These are phyloP conservation scores for Talaromyces ruber DNA, from an alignment of 495 filamentous ascomycete species.

Conservation along the genomic window DNA sequence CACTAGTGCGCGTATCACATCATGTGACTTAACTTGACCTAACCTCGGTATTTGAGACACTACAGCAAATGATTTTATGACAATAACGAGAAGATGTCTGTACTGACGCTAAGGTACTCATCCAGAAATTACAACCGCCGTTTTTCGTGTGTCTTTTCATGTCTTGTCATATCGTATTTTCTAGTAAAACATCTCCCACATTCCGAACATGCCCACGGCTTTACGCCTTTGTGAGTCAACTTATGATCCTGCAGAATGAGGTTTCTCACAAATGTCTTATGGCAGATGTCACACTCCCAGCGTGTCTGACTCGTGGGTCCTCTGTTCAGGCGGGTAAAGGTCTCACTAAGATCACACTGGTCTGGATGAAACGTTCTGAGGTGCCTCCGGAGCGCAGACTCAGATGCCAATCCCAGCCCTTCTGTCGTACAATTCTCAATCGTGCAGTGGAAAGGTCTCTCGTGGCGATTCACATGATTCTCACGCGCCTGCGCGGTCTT, in stretches of 20 bases:
- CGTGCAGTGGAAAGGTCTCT: slow-evolving; percentile 27
- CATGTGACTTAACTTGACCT: not conserved
- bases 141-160: slow-evolving; percentile 14
- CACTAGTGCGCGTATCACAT: not conserved
- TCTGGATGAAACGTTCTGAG: slow-evolving; percentile 15
- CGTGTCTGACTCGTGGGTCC: not conserved
- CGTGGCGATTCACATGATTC: slow-evolving; percentile 24
- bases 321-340: slow-evolving; percentile 7
- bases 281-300: slow-evolving; percentile 4
- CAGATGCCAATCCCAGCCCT: slow-evolving; percentile 26
- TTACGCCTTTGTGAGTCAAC: slow-evolving; percentile 18
- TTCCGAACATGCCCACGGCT: slow-evolving; percentile 15
- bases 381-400: slow-evolving; percentile 32
- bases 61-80: no score
- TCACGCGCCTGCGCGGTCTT: slow-evolving; percentile 15
- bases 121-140: not conserved
- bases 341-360: slow-evolving; percentile 8
- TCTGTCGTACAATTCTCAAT: slow-evolving; percentile 16
- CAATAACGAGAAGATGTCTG: no score
- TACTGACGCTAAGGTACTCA: no score
- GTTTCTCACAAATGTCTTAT: slow-evolving; percentile 13
- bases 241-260: slow-evolving; percentile 18
- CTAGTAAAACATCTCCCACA: slow-evolving; percentile 17
- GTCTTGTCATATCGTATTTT: slow-evolving; percentile 15
- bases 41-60: not conserved